phyloP scores from a whole-genome alignment of 2,329 filamentous ascomycete species.

The Gyromitra esculenta region DNA sequence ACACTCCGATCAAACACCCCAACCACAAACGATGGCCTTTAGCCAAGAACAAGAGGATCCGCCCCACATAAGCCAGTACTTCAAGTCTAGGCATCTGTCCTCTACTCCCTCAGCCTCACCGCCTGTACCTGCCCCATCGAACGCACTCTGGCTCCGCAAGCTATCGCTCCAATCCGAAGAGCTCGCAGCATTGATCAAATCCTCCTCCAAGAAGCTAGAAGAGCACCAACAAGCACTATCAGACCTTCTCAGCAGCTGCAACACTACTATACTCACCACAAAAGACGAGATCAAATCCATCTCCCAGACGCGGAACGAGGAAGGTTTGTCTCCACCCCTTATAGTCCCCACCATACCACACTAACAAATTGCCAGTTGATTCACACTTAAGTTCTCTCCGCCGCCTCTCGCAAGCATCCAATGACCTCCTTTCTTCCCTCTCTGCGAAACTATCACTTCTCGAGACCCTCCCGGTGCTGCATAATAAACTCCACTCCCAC shows the following conservation, averaged over 20 bases:
- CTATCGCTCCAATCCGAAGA: constrained; percentile 29
- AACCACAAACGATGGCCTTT: not conserved
- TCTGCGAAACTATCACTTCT: constrained; percentile 23
- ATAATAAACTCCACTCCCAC: constrained; percentile 33
- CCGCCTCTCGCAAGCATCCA: constrained; percentile 21
- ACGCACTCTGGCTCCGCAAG: constrained; percentile 26
- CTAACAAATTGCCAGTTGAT: not conserved
- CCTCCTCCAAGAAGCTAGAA: constrained; percentile 7
- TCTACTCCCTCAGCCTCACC: not conserved
- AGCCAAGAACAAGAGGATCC: not conserved
- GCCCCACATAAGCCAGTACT: not conserved
- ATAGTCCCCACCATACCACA: not conserved
- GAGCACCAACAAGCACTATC: constrained; percentile 10
- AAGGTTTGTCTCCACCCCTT: not conserved
- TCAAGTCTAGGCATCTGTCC: not conserved
- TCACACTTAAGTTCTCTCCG: constrained; percentile 21
- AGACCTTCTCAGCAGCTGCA: constrained; percentile 23
- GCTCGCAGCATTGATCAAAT: constrained; percentile 19
- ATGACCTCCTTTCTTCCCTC: constrained; percentile 21
- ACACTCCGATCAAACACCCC: not conserved
- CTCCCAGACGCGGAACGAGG: not conserved
- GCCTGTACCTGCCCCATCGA: not conserved
- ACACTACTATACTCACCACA: not conserved
- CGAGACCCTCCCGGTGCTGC: constrained; percentile 25
- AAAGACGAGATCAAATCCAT: constrained; percentile 13